Percentiles rank a stretch among this genome's conserved stretches.
phyloP scores from a whole-genome alignment of 1,139 yeast genomes.

The Yamadazyma pseudoaaseri region DNA sequence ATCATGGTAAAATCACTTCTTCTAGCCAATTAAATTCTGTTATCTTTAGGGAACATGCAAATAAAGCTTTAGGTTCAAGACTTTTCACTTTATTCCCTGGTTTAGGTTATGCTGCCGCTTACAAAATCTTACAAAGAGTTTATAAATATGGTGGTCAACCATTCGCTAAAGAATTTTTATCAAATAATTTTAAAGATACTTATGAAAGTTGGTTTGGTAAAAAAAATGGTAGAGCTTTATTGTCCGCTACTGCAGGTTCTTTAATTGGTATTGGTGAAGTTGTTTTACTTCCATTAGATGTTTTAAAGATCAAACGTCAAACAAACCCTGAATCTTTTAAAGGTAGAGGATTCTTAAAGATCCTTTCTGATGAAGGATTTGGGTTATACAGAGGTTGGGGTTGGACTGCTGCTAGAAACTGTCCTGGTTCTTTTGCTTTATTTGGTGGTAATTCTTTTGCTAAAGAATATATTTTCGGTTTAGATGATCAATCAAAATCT shows the following conservation, averaged over 20 bases:
- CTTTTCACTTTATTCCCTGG: conserved; percentile 92
- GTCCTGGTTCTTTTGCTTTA: conserved; percentile 96
- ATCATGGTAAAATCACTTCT: conserved; percentile 70
- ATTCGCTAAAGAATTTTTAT: conserved; percentile 89
- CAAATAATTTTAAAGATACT: conserved; percentile 64
- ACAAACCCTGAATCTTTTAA: conserved; percentile 97
- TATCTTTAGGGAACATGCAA: conserved; percentile 81
- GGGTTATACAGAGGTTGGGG: conserved; percentile 98
- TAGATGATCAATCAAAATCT: conserved; percentile 83
- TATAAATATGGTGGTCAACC: conserved; percentile 99
- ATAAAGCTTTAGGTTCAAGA: conserved; percentile 67
- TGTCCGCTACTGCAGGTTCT: conserved; percentile 98
- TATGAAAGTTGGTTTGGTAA: conserved; percentile 83
- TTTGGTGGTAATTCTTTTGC: conserved; percentile 99
- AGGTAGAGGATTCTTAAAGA: conserved; percentile 92
- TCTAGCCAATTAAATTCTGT: conserved; percentile 73
- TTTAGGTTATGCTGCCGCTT: conserved; percentile 96
- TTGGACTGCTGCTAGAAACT: conserved; percentile 99
- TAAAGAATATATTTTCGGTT: conserved; percentile 88
- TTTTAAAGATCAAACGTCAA: conserved; percentile 95
- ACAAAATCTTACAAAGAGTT: conserved; percentile 94
- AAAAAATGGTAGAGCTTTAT: conserved; percentile 92
- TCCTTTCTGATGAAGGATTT: conserved; percentile 86
- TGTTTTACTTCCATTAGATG: conserved; percentile 92
- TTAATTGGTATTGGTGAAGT: conserved; percentile 97